phyloP scores from a whole-genome alignment of 257 asterid species.

The Gentiana dahurica region DNA sequence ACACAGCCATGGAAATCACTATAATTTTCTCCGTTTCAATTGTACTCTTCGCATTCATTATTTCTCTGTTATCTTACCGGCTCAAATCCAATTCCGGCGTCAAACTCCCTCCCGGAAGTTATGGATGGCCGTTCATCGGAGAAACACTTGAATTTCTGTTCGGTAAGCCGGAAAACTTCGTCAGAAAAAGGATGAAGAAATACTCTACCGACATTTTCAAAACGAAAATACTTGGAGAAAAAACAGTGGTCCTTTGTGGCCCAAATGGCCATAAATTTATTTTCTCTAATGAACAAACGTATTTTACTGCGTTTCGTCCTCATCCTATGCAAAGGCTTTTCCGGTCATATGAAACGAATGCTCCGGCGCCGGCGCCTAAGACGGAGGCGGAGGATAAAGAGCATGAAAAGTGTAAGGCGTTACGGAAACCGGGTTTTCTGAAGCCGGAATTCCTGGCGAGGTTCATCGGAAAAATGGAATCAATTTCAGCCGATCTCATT shows the following conservation, averaged over 20 bases:
- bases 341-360: slow-evolving; percentile 36
- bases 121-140: slow-evolving; percentile 35
- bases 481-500: slow-evolving; percentile 21
- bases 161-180: slow-evolving; percentile 56
- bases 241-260: slow-evolving; percentile 58
- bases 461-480: slow-evolving; percentile 41
- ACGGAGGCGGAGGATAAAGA: background rate
- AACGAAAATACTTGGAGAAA: slow-evolving; percentile 62
- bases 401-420: slow-evolving; percentile 17
- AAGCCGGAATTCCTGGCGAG: slow-evolving; percentile 56
- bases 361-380: slow-evolving; percentile 9
- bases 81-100: too few relatives aligned
- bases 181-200: slow-evolving; percentile 41
- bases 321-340: slow-evolving; percentile 50
- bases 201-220: slow-evolving; percentile 51
- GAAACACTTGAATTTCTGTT: slow-evolving; percentile 24
- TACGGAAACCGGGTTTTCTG: slow-evolving; percentile 60
- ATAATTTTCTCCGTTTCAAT: too few relatives aligned
- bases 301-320: slow-evolving; percentile 52
- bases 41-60: too few relatives aligned
- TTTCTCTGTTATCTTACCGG: too few relatives aligned
- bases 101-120: slow-evolving; percentile 32
- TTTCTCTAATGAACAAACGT: slow-evolving; percentile 51
- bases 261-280: slow-evolving; percentile 50
- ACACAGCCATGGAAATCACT: too few relatives aligned